A percentile compares a stretch with the other conserved stretches of the same genome.
Conservation (phyloP, 2,329 filamentous ascomycete genomes). For the Blastomyces gilchristii region DNA sequence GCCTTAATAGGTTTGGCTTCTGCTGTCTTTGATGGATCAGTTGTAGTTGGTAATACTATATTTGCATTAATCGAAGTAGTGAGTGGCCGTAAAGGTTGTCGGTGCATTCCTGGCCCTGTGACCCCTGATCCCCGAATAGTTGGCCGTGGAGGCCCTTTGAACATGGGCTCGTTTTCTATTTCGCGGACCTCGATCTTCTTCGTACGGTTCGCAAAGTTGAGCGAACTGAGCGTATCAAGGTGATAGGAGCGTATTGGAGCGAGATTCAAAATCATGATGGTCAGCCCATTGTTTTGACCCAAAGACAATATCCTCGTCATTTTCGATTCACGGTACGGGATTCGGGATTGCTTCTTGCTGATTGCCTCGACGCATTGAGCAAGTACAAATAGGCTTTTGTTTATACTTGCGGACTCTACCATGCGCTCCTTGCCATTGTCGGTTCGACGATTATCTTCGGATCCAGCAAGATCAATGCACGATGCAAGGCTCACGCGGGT, state of each 20-base stretch:
- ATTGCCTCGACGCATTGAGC: slow-evolving; percentile 96
- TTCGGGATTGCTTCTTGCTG: slow-evolving; percentile 60
- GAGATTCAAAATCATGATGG: slow-evolving; percentile 92
- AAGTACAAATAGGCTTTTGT: slow-evolving; percentile 90
- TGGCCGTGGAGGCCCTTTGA: slow-evolving; percentile 60
- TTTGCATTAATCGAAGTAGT: slow-evolving; percentile 66
- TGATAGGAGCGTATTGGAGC: slow-evolving; percentile 88
- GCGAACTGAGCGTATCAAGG: slow-evolving; percentile 80
- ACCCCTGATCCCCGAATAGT: slow-evolving; percentile 29
- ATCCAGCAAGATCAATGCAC: slow-evolving; percentile 89
- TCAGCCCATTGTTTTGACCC: slow-evolving; percentile 90
- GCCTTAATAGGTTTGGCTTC: slow-evolving; percentile 66
- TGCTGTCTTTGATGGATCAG: slow-evolving; percentile 43
- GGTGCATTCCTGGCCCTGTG: slow-evolving; percentile 38
- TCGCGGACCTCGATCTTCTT: slow-evolving; percentile 95
- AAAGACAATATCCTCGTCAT: slow-evolving; percentile 91
- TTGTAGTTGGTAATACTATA: slow-evolving; percentile 45
- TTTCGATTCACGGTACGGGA: slow-evolving; percentile 90
- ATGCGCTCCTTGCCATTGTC: slow-evolving; percentile 88
- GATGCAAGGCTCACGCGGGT: slow-evolving; percentile 72
- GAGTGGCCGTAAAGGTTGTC: slow-evolving; percentile 72
- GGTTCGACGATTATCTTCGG: slow-evolving; percentile 87
- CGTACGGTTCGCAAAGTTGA: slow-evolving; percentile 89
- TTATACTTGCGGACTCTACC: slow-evolving; percentile 93
- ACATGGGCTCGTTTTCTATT: slow-evolving; percentile 89